Base-by-base conservation (phyloP, 2,329 filamentous ascomycete species). In the Cladophialophora chaetospira region DNA sequence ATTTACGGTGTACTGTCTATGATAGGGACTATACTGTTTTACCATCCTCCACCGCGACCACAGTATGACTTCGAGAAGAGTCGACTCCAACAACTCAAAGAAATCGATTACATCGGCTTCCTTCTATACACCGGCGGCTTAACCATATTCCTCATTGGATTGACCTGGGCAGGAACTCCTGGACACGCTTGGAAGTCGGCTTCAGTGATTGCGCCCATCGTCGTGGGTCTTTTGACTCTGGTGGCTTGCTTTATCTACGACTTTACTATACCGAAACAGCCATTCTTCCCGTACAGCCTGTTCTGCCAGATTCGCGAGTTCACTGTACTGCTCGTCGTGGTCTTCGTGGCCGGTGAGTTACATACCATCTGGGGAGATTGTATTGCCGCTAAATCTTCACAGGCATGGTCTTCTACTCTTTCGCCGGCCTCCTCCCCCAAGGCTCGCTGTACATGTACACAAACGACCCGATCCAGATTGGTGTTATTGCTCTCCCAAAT, bases 21-120 rank as follows among this genome's bases (percentile, higher is more conserved):
- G 17, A 31, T 58, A 17, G 69, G 78, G 5, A 79, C 74, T 55
- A 67, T 69, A 29, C 69, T 77, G 59, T 75, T 77, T 53, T 81
- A 80, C 66, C 73, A 75, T 60, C 79, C 77, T 21, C 77, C 79
- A 79, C 73, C 65, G 65, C 71, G 17, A 72, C 75, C 66, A 71
- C 73, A 78, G 15, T 75, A 78, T 57, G 58, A 56, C 33, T 48
- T 42, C 6, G 43, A 55, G 10, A 57, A 60, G 65, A 72, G 21
- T 36, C 67, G 50, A 66, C 69, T 53, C 31, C 67, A 76, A 59
- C 70, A 73, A 63, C 59, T 76, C 40, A 74, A 70, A 63, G 70
- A 75, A 57, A 68, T 82, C 6, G 81, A 80, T 61, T 78, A 69
- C 60, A 47, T 77, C 40, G 78, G 77, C 25, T 72, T 79, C 43